phyloP scores from a whole-genome alignment of 2,329 filamentous ascomycete species.

The Fusarium pseudoanthophilum region DNA sequence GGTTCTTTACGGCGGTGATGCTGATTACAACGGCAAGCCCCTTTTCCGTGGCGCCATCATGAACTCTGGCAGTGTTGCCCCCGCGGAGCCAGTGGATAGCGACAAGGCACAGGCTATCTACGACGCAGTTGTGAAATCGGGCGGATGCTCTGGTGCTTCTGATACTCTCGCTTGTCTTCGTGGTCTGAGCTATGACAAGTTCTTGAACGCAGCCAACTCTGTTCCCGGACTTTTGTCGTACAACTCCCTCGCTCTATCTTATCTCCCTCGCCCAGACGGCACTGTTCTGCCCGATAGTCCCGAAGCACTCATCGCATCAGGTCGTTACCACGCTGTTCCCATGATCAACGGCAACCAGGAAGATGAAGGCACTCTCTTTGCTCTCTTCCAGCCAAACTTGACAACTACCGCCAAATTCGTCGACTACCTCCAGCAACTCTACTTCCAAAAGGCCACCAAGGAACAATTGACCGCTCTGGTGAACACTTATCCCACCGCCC shows the following conservation, averaged over 20 bases:
- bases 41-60: slow-evolving; percentile 84
- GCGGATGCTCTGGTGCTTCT: slow-evolving; percentile 67
- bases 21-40: slow-evolving; percentile 77
- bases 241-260: slow-evolving; percentile 75
- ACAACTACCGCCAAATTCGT: slow-evolving; percentile 68
- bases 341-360: slow-evolving; percentile 77
- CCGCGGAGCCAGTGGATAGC: slow-evolving; percentile 71
- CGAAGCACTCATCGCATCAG: slow-evolving; percentile 63
- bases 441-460: slow-evolving; percentile 67
- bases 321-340: slow-evolving; percentile 62
- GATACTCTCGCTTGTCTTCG: slow-evolving; percentile 76
- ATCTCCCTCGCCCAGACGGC: slow-evolving; percentile 79
- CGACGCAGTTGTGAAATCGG: slow-evolving; percentile 67
- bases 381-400: slow-evolving; percentile 75
- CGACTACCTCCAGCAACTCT: slow-evolving; percentile 68
- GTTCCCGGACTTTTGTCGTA: slow-evolving; percentile 76
- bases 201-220: slow-evolving; percentile 74
- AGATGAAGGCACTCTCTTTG: slow-evolving; percentile 82
- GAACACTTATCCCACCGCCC: slow-evolving; percentile 67
- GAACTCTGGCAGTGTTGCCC: slow-evolving; percentile 74
- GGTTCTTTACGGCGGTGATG: slow-evolving; percentile 76
- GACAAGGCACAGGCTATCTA: slow-evolving; percentile 74
- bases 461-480: slow-evolving; percentile 67
- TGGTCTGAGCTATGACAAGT: slow-evolving; percentile 64
- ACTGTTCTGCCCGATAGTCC: slow-evolving; percentile 69